A percentile compares a stretch with the other conserved stretches of the same genome.
Evolutionary conservation across 1,284 basidiomycete species (phyloP).

Genomic region (Leccinum griseonigrum): DNA sequence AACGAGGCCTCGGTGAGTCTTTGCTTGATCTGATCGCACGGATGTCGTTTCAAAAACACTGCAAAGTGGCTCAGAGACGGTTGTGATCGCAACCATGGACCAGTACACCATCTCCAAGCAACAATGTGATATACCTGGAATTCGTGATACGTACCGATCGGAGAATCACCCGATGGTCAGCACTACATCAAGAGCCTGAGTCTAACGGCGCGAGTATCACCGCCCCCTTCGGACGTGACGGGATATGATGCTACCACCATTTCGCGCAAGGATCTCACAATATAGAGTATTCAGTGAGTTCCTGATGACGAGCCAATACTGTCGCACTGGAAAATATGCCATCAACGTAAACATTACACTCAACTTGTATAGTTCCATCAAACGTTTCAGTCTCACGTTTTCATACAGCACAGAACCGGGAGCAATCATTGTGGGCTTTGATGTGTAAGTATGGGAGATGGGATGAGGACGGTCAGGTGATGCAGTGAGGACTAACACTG

Average conservation of each 20-base stretch:
- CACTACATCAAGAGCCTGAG: conserved; percentile 40
- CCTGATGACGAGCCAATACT: not conserved
- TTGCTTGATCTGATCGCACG: not conserved
- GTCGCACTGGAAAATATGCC: not conserved
- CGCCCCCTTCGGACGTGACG: conserved; percentile 39
- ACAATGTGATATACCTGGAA: not conserved
- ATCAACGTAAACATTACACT: conserved; percentile 45
- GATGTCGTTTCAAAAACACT: not conserved
- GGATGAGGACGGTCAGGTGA: conserved; percentile 56
- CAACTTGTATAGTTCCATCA: conserved; percentile 40
- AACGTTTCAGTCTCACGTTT: conserved; percentile 43
- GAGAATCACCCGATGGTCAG: conserved; percentile 36
- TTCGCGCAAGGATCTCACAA: conserved; percentile 18
- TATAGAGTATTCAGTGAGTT: not conserved
- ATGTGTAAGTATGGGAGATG: conserved; percentile 33
- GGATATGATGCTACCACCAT: conserved; percentile 42
- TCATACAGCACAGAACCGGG: conserved; percentile 45
- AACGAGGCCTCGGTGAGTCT: not conserved
- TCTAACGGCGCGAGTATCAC: conserved; percentile 43
- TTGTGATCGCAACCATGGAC: conserved; percentile 1
- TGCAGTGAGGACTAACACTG: conserved; percentile 34
- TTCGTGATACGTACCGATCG: conserved; percentile 8
- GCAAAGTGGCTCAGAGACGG: not conserved
- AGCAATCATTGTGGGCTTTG: conserved; percentile 46
- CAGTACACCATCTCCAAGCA: not conserved